Percentiles rank a stretch among this genome's conserved stretches.
Conservation (phyloP, 2,329 filamentous ascomycete genomes). For the Fusarium mundagurra region DNA sequence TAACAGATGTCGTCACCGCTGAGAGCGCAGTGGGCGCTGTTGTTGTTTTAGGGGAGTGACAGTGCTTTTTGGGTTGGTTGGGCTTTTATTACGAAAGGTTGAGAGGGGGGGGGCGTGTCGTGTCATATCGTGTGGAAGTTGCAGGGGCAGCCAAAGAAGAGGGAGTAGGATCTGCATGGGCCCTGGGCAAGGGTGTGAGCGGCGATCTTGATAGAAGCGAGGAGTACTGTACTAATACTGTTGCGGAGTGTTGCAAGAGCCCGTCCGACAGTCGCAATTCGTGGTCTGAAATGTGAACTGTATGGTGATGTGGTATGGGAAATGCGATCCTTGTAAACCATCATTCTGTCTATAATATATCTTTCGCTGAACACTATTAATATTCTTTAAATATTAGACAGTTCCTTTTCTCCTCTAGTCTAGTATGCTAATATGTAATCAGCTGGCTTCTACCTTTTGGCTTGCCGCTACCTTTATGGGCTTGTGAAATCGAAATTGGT, state of each 20-base stretch:
- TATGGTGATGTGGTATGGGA: conserved; percentile 23
- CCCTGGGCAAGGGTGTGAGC: conserved; percentile 19
- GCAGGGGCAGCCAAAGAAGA: conserved; percentile 1
- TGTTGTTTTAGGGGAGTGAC: conserved; percentile 20
- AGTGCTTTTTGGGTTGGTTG: not conserved
- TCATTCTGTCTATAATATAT: too few relatives aligned
- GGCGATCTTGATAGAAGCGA: conserved; percentile 31
- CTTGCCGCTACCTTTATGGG: conserved; percentile 21
- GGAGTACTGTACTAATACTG: not conserved
- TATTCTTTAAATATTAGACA: not conserved
- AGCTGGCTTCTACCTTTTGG: conserved; percentile 1
- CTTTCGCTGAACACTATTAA: not conserved
- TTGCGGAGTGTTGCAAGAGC: conserved; percentile 19
- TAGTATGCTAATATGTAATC: not conserved
- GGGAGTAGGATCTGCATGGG: conserved; percentile 25
- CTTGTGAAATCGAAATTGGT: conserved; percentile 36
- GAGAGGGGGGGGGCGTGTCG: conserved; percentile 27
- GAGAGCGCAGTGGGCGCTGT: conserved; percentile 2
- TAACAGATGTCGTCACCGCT: conserved; percentile 34
- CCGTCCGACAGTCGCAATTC: conserved; percentile 29
- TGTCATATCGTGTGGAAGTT: conserved; percentile 26
- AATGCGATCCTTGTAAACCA: conserved; percentile 15
- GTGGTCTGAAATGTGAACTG: conserved; percentile 4
- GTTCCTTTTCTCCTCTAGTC: not conserved
- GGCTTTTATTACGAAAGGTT: conserved; percentile 13